Percentiles rank a stretch among this genome's conserved stretches.
Conservation (phyloP, 2,329 filamentous ascomycete genomes). For the Trichoderma sp. region DNA sequence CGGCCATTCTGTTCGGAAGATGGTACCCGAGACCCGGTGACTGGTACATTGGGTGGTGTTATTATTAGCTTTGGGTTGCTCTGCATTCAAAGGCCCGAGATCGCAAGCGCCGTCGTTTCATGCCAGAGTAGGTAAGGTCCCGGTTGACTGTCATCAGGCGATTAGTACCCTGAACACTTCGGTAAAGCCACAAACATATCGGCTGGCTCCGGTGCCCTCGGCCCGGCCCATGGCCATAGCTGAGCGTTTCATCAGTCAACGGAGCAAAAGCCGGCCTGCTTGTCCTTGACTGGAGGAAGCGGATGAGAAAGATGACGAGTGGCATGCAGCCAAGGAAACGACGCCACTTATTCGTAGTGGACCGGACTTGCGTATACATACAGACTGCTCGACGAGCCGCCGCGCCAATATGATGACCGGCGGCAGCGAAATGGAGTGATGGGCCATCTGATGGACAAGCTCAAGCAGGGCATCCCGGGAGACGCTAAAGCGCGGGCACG, state of each 20-base stretch:
- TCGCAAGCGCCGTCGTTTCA: conserved; percentile 7
- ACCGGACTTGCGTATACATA: conserved; percentile 20
- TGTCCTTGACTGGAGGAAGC: background rate
- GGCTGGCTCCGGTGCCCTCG: background rate
- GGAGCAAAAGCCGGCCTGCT: background rate
- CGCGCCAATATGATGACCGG: conserved; percentile 10
- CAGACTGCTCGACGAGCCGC: conserved; percentile 9
- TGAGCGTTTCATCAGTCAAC: background rate
- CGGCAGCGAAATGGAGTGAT: conserved; percentile 9
- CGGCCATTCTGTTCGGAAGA: conserved; percentile 3
- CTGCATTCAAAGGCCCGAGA: conserved; percentile 16
- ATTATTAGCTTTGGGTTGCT: conserved; percentile 20
- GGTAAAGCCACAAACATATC: background rate
- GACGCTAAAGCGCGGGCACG: background rate
- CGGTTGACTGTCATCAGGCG: background rate
- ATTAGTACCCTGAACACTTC: background rate
- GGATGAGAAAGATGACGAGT: conserved; percentile 17
- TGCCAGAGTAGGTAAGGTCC: background rate
- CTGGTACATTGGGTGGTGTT: background rate
- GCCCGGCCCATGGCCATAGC: background rate
- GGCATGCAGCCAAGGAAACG: conserved; percentile 21
- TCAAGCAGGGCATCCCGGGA: background rate
- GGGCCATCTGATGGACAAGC: conserved; percentile 16
- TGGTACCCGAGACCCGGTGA: conserved; percentile 9
- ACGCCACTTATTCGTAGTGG: conserved; percentile 9